Conservation (phyloP, 768 basidiomycete species). For the Mycena belliarum region DNA sequence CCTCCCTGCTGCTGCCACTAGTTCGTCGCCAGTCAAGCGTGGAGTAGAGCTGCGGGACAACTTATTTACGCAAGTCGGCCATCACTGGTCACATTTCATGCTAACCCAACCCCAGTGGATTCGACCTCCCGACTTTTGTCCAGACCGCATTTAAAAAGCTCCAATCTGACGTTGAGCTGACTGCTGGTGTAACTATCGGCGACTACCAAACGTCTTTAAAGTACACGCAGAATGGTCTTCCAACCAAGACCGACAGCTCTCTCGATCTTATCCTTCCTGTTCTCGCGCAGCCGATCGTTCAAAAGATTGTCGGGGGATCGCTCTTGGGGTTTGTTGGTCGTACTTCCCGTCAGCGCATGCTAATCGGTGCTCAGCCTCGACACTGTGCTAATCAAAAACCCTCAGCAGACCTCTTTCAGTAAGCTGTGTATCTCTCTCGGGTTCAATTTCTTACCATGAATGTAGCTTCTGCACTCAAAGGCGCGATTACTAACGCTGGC, state of each 20-base stretch:
- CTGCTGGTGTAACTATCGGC: slow-evolving; percentile 59
- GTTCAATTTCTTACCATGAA: neutral
- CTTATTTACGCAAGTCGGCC: slow-evolving; percentile 52
- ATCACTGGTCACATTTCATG: neutral
- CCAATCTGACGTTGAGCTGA: slow-evolving; percentile 58
- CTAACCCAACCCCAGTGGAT: slow-evolving; percentile 44
- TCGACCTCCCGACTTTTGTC: slow-evolving; percentile 63
- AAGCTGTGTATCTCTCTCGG: slow-evolving; percentile 18
- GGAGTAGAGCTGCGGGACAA: slow-evolving; percentile 34
- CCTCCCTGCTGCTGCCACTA: slow-evolving; percentile 39
- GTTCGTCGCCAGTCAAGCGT: slow-evolving; percentile 29
- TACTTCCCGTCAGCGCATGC: neutral
- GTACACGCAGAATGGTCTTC: slow-evolving; percentile 59
- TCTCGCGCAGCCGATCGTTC: slow-evolving; percentile 74
- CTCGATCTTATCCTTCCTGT: slow-evolving; percentile 67
- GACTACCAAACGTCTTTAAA: slow-evolving; percentile 62
- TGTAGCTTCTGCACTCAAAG: slow-evolving; percentile 53
- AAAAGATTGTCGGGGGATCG: slow-evolving; percentile 63
- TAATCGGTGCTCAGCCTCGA: slow-evolving; percentile 44
- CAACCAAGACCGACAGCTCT: slow-evolving; percentile 60
- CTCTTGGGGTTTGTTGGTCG: slow-evolving; percentile 46
- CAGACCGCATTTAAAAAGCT: slow-evolving; percentile 67
- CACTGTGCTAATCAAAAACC: slow-evolving; percentile 61
- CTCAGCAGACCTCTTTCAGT: slow-evolving; percentile 60
- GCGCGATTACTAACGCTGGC: slow-evolving; percentile 68